Evolutionary conservation across 192 early-diverging fungal genomes (phyloP).

Genomic region (Coemansia sp.): DNA sequence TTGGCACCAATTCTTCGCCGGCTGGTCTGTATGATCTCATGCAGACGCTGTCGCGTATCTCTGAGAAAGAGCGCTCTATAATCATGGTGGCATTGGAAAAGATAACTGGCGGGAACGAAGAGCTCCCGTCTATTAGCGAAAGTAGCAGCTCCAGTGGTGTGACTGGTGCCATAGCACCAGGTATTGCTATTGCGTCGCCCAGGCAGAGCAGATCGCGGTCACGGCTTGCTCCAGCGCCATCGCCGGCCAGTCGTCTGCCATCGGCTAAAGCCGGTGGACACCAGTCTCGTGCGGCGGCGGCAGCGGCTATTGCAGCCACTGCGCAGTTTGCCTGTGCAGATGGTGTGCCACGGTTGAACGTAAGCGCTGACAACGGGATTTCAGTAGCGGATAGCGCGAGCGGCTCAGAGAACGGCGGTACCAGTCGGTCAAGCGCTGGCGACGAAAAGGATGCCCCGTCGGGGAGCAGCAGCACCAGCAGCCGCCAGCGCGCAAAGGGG

Average conservation of each 20-base stretch:
- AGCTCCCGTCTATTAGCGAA: constrained; percentile 8
- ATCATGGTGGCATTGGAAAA: constrained; percentile 42
- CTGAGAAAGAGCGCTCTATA: constrained; percentile 36
- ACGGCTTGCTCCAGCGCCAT: constrained; percentile 15
- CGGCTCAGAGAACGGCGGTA: constrained; percentile 4
- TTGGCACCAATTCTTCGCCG: neutral
- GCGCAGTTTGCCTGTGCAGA: constrained; percentile 23
- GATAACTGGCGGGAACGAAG: constrained; percentile 13
- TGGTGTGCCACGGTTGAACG: neutral
- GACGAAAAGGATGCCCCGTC: constrained; percentile 1
- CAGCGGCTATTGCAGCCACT: constrained; percentile 27
- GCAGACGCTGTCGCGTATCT: constrained; percentile 37
- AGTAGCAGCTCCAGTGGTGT: constrained; percentile 4
- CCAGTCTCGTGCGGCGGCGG: constrained; percentile 23
- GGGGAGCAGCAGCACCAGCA: constrained; percentile 9
- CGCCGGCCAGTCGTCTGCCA: constrained; percentile 3
- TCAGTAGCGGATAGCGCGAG: neutral
- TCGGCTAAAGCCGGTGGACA: neutral
- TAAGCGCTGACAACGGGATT: neutral
- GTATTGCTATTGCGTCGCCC: constrained; percentile 4
- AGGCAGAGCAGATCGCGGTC: constrained; percentile 4
- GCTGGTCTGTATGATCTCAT: constrained; percentile 35
- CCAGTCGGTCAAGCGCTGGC: constrained; percentile 7
- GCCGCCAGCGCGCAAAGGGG: constrained; percentile 6
- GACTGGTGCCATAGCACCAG: neutral